A percentile compares a stretch with the other conserved stretches of the same genome.
Evolutionary conservation across 495 filamentous ascomycete genomes (phyloP).

Genomic region (Penicillium tannophilum): DNA sequence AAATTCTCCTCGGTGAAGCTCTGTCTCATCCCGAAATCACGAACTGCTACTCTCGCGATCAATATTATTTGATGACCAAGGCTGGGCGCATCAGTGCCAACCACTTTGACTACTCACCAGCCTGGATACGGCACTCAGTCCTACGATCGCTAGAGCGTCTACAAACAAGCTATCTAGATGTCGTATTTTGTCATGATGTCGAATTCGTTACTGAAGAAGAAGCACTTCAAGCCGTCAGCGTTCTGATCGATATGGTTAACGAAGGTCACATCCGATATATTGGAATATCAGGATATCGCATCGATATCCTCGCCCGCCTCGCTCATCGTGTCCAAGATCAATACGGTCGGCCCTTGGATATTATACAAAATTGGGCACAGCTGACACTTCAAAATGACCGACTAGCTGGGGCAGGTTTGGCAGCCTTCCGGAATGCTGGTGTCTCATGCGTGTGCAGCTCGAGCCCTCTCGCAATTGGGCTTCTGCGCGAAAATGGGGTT

Average conservation of each 20-base stretch:
- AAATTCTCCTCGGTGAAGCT: constrained; percentile 74
- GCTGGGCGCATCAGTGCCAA: constrained; percentile 54
- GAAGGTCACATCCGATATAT: constrained; percentile 67
- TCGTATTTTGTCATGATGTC: constrained; percentile 68
- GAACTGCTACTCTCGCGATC: constrained; percentile 46
- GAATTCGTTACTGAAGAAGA: constrained; percentile 60
- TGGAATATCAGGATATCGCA: constrained; percentile 84
- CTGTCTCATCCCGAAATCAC: constrained; percentile 57
- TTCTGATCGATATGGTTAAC: constrained; percentile 68
- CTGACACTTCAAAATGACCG: constrained; percentile 79
- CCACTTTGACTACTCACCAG: constrained; percentile 59
- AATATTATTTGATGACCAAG: constrained; percentile 63
- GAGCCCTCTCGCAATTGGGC: constrained; percentile 76
- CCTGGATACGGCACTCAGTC: constrained; percentile 56
- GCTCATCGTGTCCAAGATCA: constrained; percentile 61
- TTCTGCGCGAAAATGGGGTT: constrained; percentile 71
- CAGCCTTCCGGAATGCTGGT: constrained; percentile 60
- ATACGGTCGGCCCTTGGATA: constrained; percentile 79
- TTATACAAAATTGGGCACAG: constrained; percentile 79
- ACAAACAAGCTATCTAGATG: constrained; percentile 57
- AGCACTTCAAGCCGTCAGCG: constrained; percentile 55
- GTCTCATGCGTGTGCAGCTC: constrained; percentile 81
- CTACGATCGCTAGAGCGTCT: constrained; percentile 51
- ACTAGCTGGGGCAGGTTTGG: constrained; percentile 53
- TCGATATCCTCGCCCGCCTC: constrained; percentile 62